Base-by-base conservation (phyloP, 805 yeast species). In the Sugiyamaella qingdaonensis region DNA sequence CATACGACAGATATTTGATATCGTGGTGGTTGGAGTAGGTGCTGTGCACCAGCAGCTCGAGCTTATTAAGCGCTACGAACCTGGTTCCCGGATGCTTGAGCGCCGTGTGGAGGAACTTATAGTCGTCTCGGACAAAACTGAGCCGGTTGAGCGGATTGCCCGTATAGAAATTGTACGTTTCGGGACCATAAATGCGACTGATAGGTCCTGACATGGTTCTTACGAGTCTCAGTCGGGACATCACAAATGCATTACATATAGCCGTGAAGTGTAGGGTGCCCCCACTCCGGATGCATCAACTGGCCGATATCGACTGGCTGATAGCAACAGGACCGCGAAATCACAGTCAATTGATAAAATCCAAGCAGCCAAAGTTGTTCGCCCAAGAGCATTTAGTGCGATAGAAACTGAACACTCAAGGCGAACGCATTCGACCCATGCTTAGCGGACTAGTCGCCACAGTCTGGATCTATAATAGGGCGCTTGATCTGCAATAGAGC, bases 131-230 rank as follows among this genome's bases (percentile, higher is more conserved):
- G 48, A 85, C 68, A 59, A 84, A 86, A 14, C 85, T 78, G 4
- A 85, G 79, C 53, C 92, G 69, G 65, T 85, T 83, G 53, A 86
- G 70, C 4, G 78, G 80, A 54, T 74, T 80, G 13, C 76, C 76
- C 18, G 81, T 77, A 59, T 73, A 80, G 56, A 72, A 72, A 21
- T 70, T 68, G 46, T 29, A 14, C 13, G 58, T 49, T 49, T 69
- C 73, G 13, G 58, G 53, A 10, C 73, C 73, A 49, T 54, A 63
- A 19, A 19, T 33, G 21, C 48, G 29, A 14, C 63, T 57, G 10
- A 66, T 11, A 1, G 65, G 62, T 8, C 67, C 67, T 13, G 48
- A 24, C 52, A 32, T 45, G 37, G 18, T 31, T 16, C 48, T 16
- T 31, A 32, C 27, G 48, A 45, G 27, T 32, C 37, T 45, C 13